Base-by-base conservation (phyloP, 1,284 basidiomycete genomes). In the Naganishia sp. region DNA sequence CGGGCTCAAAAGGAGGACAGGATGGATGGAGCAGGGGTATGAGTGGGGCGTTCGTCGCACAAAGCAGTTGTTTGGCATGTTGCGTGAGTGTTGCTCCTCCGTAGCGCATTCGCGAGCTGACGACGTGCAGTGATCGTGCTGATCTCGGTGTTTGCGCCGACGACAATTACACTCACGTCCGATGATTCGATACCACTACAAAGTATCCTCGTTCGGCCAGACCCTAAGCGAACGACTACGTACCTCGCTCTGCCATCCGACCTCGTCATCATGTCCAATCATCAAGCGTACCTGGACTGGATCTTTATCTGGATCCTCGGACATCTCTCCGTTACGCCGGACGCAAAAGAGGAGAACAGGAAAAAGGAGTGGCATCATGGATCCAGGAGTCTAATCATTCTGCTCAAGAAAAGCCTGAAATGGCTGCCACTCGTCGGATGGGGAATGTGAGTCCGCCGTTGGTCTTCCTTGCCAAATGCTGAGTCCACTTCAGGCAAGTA, bases 261-360 rank as follows among this genome's bases (percentile, higher is more conserved):
- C 75, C 84, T 88, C 55, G 87, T 93, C 49, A 79, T 92, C 70
- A 88, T 90, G 73, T 85, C 87, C 6, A 93, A 93, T 76, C 90
- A 93, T 75, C 88, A 95, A 89, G 84, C 90, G 28, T 94, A 96
- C 76, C 85, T 87, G 5, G 94, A 96, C 80, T 91, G 90, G 83
- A 80, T 82, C 86, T 95, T 94, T 73, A 85, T 90, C 43, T 96
- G 94, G 94, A 88, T 87, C 72, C 78, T 94, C 55, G 85, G 86
- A 1, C 92, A 92, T 74, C 90, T 90, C 74, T 84, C 87, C 70
- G 84, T 86, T 42, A 84, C 86, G 11, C 86, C 76, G 82, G 83
- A 66, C 2, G 31, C 9, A 0, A 23, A 39, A 10, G n/a, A 44
- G 28, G 61, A 25, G 7, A 18, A 31, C 23, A 11, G 21, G 7